These are phyloP conservation scores for Thozetella sp. DNA, from an alignment of 495 filamentous ascomycete species.

Conservation along the genomic window DNA sequence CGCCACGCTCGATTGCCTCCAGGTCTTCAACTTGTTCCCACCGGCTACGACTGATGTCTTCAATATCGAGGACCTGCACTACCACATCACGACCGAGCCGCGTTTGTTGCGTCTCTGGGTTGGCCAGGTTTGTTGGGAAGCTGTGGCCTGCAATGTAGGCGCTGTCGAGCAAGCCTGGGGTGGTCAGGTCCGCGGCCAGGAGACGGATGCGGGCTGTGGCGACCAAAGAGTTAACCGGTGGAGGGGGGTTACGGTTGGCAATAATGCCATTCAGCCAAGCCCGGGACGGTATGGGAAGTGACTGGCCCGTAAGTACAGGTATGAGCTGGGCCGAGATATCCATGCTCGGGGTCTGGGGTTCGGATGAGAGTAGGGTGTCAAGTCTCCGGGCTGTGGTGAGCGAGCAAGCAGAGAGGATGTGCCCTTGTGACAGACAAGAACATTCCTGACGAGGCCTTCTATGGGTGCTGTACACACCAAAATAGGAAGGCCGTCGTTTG, in stretches of 20 bases:
- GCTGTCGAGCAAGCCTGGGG: constrained; percentile 51
- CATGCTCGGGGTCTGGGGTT: constrained; percentile 5
- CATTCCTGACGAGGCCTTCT: too few species aligned
- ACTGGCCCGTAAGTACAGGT: constrained; percentile 27
- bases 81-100: constrained; percentile 60
- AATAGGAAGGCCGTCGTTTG: too few species aligned
- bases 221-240: constrained; percentile 70
- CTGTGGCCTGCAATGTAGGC: constrained; percentile 39
- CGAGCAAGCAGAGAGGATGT: background rate
- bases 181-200: constrained; percentile 74
- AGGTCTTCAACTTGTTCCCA: constrained; percentile 88
- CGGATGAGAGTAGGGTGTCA: background rate
- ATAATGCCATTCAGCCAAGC: constrained; percentile 36
- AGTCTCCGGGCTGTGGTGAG: background rate
- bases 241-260: constrained; percentile 43
- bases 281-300: constrained; percentile 35
- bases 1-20: constrained; percentile 81
- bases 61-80: constrained; percentile 83
- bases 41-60: constrained; percentile 74
- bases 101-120: constrained; percentile 52
- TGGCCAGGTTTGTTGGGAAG: constrained; percentile 60
- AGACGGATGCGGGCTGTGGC: constrained; percentile 83
- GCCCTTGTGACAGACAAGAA: too few species aligned
- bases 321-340: constrained; percentile 36
- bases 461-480: too few species aligned